phyloP scores from a whole-genome alignment of 208 protist genomes.

The Acanthamoeba sp. region DNA sequence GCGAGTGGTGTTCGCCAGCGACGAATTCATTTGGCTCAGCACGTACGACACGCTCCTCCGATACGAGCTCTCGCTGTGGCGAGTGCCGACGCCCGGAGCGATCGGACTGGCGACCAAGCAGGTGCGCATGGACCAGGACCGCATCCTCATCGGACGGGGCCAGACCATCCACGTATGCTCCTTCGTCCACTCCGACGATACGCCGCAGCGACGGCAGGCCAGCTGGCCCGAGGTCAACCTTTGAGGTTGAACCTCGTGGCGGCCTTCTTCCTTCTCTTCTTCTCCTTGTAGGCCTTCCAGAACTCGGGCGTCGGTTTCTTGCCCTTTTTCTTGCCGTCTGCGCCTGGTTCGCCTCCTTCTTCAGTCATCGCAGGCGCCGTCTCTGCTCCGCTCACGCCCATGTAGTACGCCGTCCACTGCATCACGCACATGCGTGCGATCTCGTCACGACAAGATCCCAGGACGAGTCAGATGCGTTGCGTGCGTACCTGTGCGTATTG shows the following conservation, averaged over 20 bases:
- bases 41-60: neutral
- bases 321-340: neutral
- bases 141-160: neutral
- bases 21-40: neutral
- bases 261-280: constrained; percentile 64
- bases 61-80: neutral
- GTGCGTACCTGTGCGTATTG: constrained; percentile 2
- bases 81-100: neutral
- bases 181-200: neutral
- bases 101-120: neutral
- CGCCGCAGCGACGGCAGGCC: too few relatives aligned
- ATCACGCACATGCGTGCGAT: neutral
- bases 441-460: neutral
- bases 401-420: neutral
- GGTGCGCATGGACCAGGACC: constrained; percentile 27
- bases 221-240: too few relatives aligned
- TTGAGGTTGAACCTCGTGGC: constrained; percentile 62
- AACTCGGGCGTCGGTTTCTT: constrained; percentile 64
- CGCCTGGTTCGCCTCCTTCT: neutral
- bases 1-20: neutral
- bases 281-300: constrained; percentile 68
- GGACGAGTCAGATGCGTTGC: neutral
- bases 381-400: neutral
- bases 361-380: neutral
- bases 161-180: neutral